A percentile compares a stretch with the other conserved stretches of the same genome.
Conservation (phyloP, 441 rosid species). For the Gossypium trilobum region DNA sequence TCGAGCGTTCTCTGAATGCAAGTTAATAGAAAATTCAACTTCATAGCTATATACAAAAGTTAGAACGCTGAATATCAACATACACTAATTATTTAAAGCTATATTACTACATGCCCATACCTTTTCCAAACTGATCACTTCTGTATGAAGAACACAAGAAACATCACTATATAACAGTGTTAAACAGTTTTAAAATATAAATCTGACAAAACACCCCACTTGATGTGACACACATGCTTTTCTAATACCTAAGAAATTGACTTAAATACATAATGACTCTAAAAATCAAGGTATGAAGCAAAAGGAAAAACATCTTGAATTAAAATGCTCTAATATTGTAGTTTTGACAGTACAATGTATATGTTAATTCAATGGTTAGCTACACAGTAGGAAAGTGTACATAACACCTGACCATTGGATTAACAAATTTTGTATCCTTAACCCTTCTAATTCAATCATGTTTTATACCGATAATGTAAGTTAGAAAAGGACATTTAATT, state of each 20-base stretch:
- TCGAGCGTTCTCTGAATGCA: slow-evolving; percentile 56
- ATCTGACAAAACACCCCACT: not conserved
- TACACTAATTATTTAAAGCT: not conserved
- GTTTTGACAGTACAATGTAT: not conserved
- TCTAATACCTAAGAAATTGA: not conserved
- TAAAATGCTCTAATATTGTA: not conserved
- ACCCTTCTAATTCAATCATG: not conserved
- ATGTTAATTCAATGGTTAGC: not conserved
- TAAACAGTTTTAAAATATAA: not conserved
- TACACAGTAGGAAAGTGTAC: not conserved
- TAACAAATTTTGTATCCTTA: not conserved
- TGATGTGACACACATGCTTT: not conserved
- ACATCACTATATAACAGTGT: not conserved
- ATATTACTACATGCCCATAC: not conserved
- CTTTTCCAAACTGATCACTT: not conserved
- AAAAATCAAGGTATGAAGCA: not conserved
- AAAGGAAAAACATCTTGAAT: not conserved
- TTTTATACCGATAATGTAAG: not conserved
- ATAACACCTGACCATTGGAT: not conserved
- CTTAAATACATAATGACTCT: not conserved
- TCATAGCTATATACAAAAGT: not conserved
- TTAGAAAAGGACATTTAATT: not conserved
- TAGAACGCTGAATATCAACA: not conserved
- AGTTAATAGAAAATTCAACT: slow-evolving; percentile 3
- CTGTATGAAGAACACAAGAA: not conserved